A percentile compares a stretch with the other conserved stretches of the same genome.
Conservation (phyloP, 768 basidiomycete species). For the Tylopilus sp. region DNA sequence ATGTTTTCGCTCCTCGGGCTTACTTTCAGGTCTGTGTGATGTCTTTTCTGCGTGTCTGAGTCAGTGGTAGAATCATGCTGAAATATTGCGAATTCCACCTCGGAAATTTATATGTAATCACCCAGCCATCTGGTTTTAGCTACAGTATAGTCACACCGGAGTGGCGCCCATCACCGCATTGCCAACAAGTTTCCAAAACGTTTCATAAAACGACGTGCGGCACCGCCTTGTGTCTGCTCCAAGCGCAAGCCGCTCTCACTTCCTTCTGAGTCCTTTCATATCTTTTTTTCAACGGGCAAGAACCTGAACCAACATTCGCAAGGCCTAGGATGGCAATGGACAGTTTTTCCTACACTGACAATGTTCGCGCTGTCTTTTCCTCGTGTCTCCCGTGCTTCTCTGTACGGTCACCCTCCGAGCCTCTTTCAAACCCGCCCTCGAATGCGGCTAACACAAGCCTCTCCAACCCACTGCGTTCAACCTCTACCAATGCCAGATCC, state of each 20-base stretch:
- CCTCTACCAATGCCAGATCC: conserved; percentile 4
- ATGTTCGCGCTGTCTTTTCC: conserved; percentile 51
- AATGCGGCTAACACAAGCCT: conserved; percentile 4
- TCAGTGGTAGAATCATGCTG: too few species aligned
- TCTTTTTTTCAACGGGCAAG: too few species aligned
- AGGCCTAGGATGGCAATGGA: conserved; percentile 36
- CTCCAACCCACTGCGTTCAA: conserved; percentile 27
- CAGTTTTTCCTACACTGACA: conserved; percentile 61
- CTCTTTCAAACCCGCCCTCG: conserved; percentile 16
- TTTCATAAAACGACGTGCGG: neutral
- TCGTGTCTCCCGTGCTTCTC: conserved; percentile 60
- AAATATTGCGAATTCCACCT: too few species aligned
- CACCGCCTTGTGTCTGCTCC: neutral
- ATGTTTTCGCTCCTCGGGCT: too few species aligned
- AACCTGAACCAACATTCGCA: neutral
- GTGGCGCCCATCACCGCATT: neutral
- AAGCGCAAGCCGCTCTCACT: neutral
- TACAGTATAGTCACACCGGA: too few species aligned
- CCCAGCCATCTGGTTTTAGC: too few species aligned
- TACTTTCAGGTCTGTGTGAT: too few species aligned
- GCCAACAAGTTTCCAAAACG: neutral
- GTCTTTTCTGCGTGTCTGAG: too few species aligned
- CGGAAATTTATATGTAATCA: too few species aligned
- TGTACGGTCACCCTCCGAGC: conserved; percentile 34
- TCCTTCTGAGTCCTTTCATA: neutral